Conservation (phyloP, 148 eudicot species). For the Silene latifolia region DNA sequence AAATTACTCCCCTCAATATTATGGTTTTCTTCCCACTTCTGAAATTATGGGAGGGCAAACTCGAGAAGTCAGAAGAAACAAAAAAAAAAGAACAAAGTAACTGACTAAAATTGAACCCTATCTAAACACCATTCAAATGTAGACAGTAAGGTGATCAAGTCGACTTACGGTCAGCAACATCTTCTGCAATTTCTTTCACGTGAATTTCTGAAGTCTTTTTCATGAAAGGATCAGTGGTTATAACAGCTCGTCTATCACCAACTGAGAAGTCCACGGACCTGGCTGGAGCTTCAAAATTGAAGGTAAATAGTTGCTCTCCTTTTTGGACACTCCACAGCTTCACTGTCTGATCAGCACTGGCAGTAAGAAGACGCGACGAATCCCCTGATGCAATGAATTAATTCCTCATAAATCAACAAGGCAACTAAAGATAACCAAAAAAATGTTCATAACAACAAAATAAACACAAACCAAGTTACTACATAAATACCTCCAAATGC, state of each 20-base stretch:
- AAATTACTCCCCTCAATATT: no score
- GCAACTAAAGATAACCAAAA: conserved; percentile 1
- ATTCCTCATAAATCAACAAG: neutral
- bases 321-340: conserved; percentile 81
- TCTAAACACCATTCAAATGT: neutral
- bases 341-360: conserved; percentile 92
- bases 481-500: neutral
- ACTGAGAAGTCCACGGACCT: conserved; percentile 73
- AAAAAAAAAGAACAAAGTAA: no score
- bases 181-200: conserved; percentile 61
- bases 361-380: conserved; percentile 70
- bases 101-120: neutral
- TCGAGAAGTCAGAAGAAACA: no score
- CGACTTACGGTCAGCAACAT: conserved; percentile 68
- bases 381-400: conserved; percentile 45
- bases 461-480: neutral
- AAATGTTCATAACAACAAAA: neutral
- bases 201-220: conserved; percentile 72
- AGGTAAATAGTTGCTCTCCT: conserved; percentile 57
- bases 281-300: conserved; percentile 79
- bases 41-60: no score
- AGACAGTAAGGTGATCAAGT: neutral
- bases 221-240: conserved; percentile 92
- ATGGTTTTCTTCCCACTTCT: no score
- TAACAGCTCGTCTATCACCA: conserved; percentile 78